Evolutionary conservation across 768 basidiomycete species (phyloP).

Genomic region (Russula earlei): DNA sequence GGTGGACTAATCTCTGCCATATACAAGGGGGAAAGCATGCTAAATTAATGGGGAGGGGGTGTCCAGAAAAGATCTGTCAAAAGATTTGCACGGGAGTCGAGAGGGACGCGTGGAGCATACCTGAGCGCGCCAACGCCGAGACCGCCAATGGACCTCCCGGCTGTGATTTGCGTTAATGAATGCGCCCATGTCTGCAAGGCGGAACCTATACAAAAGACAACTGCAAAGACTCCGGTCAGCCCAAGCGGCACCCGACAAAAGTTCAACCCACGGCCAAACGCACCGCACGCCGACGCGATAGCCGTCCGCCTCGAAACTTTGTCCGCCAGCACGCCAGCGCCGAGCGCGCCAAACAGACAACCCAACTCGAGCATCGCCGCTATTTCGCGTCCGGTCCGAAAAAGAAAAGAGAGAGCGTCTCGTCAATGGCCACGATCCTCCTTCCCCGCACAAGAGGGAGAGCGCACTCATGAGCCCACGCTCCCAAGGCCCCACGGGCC

Average conservation of each 20-base stretch:
- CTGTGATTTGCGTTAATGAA: conserved; percentile 44
- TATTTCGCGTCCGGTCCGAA: conserved; percentile 23
- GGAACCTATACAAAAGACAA: conserved; percentile 65
- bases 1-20: conserved; percentile 82
- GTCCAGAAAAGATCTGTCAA: conserved; percentile 1
- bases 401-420: too few relatives aligned
- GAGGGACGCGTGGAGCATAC: conserved; percentile 26
- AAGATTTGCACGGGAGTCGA: background rate
- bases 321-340: conserved; percentile 60
- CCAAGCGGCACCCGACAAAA: background rate
- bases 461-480: conserved; percentile 67
- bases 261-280: conserved; percentile 20
- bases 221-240: conserved; percentile 26
- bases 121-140: conserved; percentile 57
- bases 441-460: background rate
- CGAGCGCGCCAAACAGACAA: conserved; percentile 64
- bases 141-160: conserved; percentile 70
- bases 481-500: conserved; percentile 64
- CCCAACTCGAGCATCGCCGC: conserved; percentile 74
- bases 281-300: conserved; percentile 61
- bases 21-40: conserved; percentile 74
- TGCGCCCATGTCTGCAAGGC: conserved; percentile 55
- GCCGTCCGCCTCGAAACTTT: conserved; percentile 55
- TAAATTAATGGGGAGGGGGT: conserved; percentile 26
- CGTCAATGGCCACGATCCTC: background rate